Percentiles rank a stretch among this genome's conserved stretches.
phyloP scores from a whole-genome alignment of 352 stramenopile genomes.

The Globisporangium echinulatum region DNA sequence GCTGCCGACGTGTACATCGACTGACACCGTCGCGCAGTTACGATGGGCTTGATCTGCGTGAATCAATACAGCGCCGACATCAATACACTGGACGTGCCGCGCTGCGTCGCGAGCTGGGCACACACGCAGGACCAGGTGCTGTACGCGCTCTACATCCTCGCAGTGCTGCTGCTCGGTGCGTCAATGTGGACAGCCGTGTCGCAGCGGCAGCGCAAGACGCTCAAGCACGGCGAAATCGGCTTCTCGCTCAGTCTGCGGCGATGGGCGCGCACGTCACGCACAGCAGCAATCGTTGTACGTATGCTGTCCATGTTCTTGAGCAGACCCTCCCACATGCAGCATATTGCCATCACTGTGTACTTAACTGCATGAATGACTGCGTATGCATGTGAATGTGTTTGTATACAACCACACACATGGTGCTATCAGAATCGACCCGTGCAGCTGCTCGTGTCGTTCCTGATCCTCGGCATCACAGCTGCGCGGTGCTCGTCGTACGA shows the following conservation, averaged over 20 bases:
- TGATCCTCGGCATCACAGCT: constrained; percentile 64
- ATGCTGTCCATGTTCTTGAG: background rate
- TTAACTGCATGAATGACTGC: background rate
- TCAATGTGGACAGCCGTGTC: constrained; percentile 50
- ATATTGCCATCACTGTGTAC: too few species aligned
- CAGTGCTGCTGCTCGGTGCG: constrained; percentile 38
- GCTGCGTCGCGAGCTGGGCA: constrained; percentile 65
- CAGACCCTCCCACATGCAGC: too few species aligned
- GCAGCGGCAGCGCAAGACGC: constrained; percentile 38
- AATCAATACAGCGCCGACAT: constrained; percentile 27
- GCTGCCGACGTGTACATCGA: too few species aligned
- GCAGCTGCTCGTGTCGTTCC: constrained; percentile 65
- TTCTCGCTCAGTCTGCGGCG: constrained; percentile 72
- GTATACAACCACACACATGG: background rate
- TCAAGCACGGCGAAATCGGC: constrained; percentile 59
- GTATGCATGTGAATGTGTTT: background rate
- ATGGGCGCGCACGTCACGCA: constrained; percentile 71
- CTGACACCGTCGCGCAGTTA: background rate
- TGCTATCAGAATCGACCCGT: constrained; percentile 58
- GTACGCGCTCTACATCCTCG: constrained; percentile 41
- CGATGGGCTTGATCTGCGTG: constrained; percentile 62
- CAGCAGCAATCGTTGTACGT: constrained; percentile 63
- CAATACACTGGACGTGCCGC: constrained; percentile 21
- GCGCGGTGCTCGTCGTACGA: constrained; percentile 70
- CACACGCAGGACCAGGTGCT: constrained; percentile 73